Evolutionary conservation across 2,329 filamentous ascomycete genomes (phyloP).

Genomic region (Ceratocystis alfenasii): DNA sequence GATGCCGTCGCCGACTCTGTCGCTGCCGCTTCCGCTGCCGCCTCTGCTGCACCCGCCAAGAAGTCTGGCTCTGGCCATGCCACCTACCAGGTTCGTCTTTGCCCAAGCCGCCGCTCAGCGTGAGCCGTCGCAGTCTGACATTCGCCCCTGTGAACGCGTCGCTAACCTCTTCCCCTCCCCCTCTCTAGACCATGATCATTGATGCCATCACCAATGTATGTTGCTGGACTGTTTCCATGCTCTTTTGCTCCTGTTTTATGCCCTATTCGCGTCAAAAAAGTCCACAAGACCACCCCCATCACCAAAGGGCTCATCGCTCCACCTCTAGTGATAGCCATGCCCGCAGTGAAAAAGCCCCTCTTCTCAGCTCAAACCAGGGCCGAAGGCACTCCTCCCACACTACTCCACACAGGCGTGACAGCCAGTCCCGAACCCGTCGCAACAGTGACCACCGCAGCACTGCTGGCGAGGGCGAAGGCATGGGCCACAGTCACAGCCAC

Average conservation of each 20-base stretch:
- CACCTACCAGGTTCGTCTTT: constrained; percentile 45
- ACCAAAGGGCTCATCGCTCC: not conserved
- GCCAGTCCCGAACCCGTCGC: too few species aligned
- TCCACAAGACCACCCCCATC: not conserved
- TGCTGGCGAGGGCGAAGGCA: not conserved
- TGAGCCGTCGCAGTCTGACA: constrained; percentile 19
- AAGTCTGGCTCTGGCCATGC: constrained; percentile 40
- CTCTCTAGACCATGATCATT: constrained; percentile 47
- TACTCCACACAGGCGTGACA: too few species aligned
- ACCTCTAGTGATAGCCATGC: not conserved
- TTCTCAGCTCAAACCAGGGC: too few species aligned
- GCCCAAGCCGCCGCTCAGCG: not conserved
- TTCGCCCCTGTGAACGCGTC: not conserved
- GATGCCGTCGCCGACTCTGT: constrained; percentile 30
- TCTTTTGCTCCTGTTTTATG: constrained; percentile 26
- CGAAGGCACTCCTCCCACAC: too few species aligned
- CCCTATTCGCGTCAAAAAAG: constrained; percentile 28
- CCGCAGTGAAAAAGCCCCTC: not conserved
- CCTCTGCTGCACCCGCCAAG: constrained; percentile 33
- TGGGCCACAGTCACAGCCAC: not conserved
- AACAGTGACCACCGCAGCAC: not conserved
- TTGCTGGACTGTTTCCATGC: constrained; percentile 27
- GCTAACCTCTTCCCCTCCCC: constrained; percentile 29
- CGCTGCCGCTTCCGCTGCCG: constrained; percentile 19
- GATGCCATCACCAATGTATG: constrained; percentile 50